phyloP scores from a whole-genome alignment of 208 protist species.

The Balamuthia mandrillaris region DNA sequence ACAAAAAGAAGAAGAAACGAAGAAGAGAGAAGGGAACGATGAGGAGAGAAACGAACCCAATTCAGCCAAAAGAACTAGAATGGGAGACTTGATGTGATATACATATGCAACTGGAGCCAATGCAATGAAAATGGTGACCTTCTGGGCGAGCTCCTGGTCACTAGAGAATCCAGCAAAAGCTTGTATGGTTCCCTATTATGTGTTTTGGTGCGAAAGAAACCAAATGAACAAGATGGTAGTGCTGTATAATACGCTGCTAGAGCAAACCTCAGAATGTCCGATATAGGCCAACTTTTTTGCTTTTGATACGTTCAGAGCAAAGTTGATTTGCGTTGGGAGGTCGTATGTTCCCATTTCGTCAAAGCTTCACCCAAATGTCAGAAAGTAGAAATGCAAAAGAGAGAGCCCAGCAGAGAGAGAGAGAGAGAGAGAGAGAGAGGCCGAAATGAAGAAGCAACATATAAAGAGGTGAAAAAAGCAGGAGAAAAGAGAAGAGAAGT shows the following conservation, averaged over 20 bases:
- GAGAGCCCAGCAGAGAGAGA: too few relatives aligned
- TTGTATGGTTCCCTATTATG: conserved; percentile 26
- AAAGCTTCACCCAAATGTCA: neutral
- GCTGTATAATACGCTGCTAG: too few relatives aligned
- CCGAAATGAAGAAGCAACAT: too few relatives aligned
- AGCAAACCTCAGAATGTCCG: conserved; percentile 24
- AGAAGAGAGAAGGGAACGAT: too few relatives aligned
- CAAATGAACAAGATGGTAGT: neutral
- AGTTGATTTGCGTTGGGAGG: conserved; percentile 24
- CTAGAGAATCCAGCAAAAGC: conserved; percentile 27
- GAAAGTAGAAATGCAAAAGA: too few relatives aligned
- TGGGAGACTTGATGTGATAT: neutral
- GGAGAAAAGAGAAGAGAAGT: neutral
- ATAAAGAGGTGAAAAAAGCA: neutral
- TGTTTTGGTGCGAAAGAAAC: neutral
- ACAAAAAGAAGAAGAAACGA: too few relatives aligned
- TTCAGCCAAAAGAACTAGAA: too few relatives aligned
- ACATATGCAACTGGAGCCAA: neutral
- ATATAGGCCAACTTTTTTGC: conserved; percentile 11
- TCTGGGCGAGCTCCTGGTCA: neutral
- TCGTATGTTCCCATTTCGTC: conserved; percentile 45
- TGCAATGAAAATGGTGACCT: conserved; percentile 14
- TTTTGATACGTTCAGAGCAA: neutral
- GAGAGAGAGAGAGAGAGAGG: too few relatives aligned
- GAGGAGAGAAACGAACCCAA: too few relatives aligned